Conservation (phyloP, 164 flowering plant species). For the Tetrastigma voinierianum region DNA sequence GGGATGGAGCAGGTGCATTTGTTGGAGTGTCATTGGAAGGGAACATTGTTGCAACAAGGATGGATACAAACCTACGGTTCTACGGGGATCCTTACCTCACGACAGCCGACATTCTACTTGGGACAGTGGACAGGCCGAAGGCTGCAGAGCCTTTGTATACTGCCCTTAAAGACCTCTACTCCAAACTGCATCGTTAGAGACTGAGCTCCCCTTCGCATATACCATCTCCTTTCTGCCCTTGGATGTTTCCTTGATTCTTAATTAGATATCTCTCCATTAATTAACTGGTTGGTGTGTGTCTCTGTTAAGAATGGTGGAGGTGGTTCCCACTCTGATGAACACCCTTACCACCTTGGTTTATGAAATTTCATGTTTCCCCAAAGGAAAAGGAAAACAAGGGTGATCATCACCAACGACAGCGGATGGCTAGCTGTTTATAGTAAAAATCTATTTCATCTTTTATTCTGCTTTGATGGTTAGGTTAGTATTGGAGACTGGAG, state of each 20-base stretch:
- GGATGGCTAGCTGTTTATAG: too few relatives aligned
- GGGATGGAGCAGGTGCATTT: conserved; percentile 68
- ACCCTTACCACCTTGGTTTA: too few relatives aligned
- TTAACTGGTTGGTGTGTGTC: too few relatives aligned
- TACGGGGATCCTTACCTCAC: conserved; percentile 95
- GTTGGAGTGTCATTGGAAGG: conserved; percentile 94
- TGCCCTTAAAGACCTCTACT: conserved; percentile 60
- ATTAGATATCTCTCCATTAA: too few relatives aligned
- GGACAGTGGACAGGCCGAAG: conserved; percentile 79
- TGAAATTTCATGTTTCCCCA: too few relatives aligned
- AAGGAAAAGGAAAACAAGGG: too few relatives aligned
- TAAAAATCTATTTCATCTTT: too few relatives aligned
- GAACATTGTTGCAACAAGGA: conserved; percentile 78
- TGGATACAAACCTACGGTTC: conserved; percentile 79
- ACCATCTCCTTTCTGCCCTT: background rate
- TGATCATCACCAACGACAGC: too few relatives aligned
- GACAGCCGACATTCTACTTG: conserved; percentile 80
- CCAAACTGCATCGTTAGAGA: conserved; percentile 24
- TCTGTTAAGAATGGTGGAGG: too few relatives aligned
- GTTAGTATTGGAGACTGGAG: too few relatives aligned
- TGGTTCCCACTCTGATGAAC: too few relatives aligned
- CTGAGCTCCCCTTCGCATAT: background rate
- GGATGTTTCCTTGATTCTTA: background rate
- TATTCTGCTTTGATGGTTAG: too few relatives aligned
- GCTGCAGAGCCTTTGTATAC: conserved; percentile 82